Conservation (phyloP, 1,139 yeast species). For the Nadsonia commutata region DNA sequence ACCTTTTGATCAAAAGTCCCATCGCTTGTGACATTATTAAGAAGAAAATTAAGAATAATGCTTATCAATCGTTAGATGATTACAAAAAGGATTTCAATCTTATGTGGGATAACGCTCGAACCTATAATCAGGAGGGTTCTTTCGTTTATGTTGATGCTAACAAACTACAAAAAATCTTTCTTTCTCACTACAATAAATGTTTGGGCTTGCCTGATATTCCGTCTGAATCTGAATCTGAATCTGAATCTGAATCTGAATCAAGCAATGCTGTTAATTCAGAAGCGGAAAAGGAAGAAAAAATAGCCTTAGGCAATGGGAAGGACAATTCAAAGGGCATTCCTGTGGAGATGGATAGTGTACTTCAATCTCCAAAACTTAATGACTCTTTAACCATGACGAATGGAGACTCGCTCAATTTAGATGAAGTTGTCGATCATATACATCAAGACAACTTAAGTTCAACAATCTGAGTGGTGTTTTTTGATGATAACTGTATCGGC, state of each 20-base stretch:
- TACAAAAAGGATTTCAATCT: conserved; percentile 58
- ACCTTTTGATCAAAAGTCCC: conserved; percentile 64
- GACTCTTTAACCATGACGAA: no score
- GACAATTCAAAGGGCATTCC: no score
- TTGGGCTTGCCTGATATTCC: not conserved
- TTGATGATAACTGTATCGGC: no score
- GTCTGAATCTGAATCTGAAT: not conserved
- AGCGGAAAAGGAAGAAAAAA: no score
- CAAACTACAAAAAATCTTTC: conserved; percentile 20
- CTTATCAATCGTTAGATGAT: conserved; percentile 43
- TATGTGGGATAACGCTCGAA: conserved; percentile 71
- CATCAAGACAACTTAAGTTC: no score
- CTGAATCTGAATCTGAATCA: not conserved
- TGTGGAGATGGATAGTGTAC: no score
- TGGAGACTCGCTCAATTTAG: no score
- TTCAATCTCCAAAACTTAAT: no score
- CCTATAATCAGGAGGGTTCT: conserved; percentile 83
- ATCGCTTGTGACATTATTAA: conserved; percentile 59
- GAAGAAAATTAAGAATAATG: conserved; percentile 39
- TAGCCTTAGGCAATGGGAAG: no score
- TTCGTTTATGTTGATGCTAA: conserved; percentile 67
- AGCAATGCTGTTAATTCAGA: conserved; percentile 12
- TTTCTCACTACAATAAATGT: not conserved
- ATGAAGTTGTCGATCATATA: no score
- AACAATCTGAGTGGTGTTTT: no score